Evolutionary conservation across 257 asterid species (phyloP), one percentile per base, ranked within the genome.

Genomic region (Scutellaria barbata): DNA sequence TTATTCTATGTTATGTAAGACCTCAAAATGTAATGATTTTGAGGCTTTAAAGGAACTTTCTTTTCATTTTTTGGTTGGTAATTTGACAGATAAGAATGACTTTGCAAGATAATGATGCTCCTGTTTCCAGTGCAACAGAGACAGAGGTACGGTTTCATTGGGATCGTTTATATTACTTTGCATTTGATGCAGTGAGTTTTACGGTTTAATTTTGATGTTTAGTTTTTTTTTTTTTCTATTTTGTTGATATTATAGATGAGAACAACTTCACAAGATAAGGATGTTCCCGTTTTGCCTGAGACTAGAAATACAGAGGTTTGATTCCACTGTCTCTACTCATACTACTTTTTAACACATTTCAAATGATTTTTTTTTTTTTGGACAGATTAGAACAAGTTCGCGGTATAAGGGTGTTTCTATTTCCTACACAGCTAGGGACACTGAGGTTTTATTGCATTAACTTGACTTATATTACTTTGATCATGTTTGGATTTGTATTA

Each of bases 341-440:
- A 22, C 25, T 22, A 22, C 25, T 22, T 22, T 22, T 2, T 22
- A 22, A 22, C 25, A 22, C 25, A 22, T 22, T 22, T 22, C 1
- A 22, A 22, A 22, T 22, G 25, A 22, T 22, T 22, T 22, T 22
- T 22, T 20, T 20, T 22, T 1, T 22, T 61, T 41, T n/a, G n/a
- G 25, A 30, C 84, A 82, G 86, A 62, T 80, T 50, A 80, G 68
- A 43, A 56, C 71, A 47, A 20, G 79, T 63, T 43, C 30, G 5
- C 68, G 66, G 10, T 82, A 58, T 45, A 51, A 63, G 47, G 79
- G 22, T 59, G 66, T 63, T 71, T 42, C 84, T 50, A 45, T 10
- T 51, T 71, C 69, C 2, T 48, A 67, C 69, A 37, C 47, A 69
- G 46, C 45, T 18, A 3, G 40, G 11, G 48, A 61, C 43, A 60